Conservation (phyloP, 2,329 filamentous ascomycete genomes). For the Hawksworthiomyces lignivorus region DNA sequence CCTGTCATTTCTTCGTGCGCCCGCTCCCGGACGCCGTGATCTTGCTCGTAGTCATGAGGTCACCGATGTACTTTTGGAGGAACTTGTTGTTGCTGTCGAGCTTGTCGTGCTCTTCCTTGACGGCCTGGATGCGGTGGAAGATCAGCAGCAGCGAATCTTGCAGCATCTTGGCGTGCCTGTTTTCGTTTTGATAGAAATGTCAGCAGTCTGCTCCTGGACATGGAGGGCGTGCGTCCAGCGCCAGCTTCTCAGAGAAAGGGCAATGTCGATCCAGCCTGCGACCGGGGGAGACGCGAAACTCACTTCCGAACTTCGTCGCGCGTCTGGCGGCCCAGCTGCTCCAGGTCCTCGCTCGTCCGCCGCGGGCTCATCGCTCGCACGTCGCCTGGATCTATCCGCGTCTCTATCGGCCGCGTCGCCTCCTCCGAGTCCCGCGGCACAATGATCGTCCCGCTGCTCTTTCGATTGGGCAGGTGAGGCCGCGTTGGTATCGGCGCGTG, state of each 20-base stretch:
- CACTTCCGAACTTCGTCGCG: conserved; percentile 56
- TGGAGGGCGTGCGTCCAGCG: conserved; percentile 3
- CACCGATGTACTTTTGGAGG: conserved; percentile 94
- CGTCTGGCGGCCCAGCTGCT: conserved; percentile 77
- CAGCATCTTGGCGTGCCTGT: conserved; percentile 76
- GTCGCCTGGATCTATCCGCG: conserved; percentile 76
- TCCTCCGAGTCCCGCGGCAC: conserved; percentile 63
- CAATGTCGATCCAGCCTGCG: not conserved
- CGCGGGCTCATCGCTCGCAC: conserved; percentile 92
- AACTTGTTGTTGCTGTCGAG: conserved; percentile 96
- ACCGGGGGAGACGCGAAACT: conserved; percentile 16
- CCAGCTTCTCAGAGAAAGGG: not conserved
- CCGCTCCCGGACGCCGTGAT: conserved; percentile 50
- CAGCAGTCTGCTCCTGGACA: too few species aligned
- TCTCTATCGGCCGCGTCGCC: conserved; percentile 63
- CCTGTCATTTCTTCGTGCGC: conserved; percentile 46
- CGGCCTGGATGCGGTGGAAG: conserved; percentile 88
- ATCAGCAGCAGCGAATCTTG: conserved; percentile 86
- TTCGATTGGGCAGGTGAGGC: conserved; percentile 63
- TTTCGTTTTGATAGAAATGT: too few species aligned
- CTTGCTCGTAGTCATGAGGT: conserved; percentile 81
- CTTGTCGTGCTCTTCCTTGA: conserved; percentile 92
- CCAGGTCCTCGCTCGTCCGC: conserved; percentile 82
- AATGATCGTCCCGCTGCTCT: conserved; percentile 76
- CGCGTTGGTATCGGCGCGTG: conserved; percentile 48